These are phyloP conservation scores for Aspergillus sp. DNA, from an alignment of 2,329 filamentous ascomycete species.

Conservation along the genomic window DNA sequence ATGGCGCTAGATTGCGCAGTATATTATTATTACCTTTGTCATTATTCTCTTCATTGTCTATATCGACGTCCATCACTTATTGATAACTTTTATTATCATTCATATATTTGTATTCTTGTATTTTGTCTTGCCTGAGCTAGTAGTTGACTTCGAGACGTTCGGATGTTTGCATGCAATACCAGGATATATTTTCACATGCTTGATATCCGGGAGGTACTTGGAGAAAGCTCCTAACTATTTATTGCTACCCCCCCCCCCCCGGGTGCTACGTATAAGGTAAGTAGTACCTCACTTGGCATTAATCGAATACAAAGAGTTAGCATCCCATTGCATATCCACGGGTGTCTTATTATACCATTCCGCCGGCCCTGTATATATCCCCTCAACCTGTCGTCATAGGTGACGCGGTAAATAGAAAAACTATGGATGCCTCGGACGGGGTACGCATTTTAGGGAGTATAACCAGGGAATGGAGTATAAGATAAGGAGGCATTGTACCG, in stretches of 20 bases:
- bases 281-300: not conserved
- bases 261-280: not conserved
- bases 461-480: not conserved
- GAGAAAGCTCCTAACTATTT: not conserved
- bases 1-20: not conserved
- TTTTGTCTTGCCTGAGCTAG: not conserved
- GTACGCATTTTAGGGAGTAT: not conserved
- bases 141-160: not conserved
- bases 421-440: not conserved
- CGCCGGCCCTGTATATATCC: no score
- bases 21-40: slow-evolving; percentile 1
- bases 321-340: not conserved
- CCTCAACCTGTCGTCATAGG: no score
- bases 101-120: not conserved
- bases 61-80: slow-evolving; percentile 14
- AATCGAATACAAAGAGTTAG: not conserved
- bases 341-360: not conserved
- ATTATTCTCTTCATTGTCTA: slow-evolving; percentile 15
- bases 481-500: not conserved
- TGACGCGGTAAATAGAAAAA: not conserved
- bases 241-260: not conserved
- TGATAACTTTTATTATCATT: slow-evolving; percentile 3
- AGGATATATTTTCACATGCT: not conserved
- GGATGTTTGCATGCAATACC: not conserved
- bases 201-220: not conserved